Evolutionary conservation across 306 rosid species (phyloP), one percentile per base, ranked within the genome.

Genomic region (Erythrophleum fordii): DNA sequence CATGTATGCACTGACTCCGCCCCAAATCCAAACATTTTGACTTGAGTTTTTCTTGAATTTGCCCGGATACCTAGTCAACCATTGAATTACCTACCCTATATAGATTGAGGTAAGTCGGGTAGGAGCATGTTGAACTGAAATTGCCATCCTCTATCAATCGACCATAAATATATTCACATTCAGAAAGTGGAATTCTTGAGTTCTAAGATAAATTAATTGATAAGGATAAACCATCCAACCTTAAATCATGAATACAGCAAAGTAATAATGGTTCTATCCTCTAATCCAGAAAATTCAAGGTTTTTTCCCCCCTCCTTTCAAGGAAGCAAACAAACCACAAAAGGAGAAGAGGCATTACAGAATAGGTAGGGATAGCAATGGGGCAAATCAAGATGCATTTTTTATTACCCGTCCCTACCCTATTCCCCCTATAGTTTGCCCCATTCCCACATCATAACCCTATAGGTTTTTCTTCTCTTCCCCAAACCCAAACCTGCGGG

Each of bases 331-430:
- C 35, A 42, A n/a, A 42, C 73, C 55, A 14, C 56, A 11, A 46
- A 13, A 64, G 8, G 11, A 35, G 14, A 3, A 61, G 37, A 61
- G 42, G 22, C 26, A 64, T 8, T 34, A 64, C 3, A 64, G 13
- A 18, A 64, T 1, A 34, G n/a, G n/a, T n/a, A n/a, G n/a, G n/a
- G n/a, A n/a, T n/a, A n/a, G n/a, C n/a, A n/a, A n/a, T 55, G 20
- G 22, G 39, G 25, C 17, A 3, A 14, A 31, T 62, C 44, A 5
- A 29, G 20, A 51, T 35, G 9, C n/a, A 51, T 29, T 80, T 80
- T 77, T 77, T 77, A 59, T 71, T 53, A 0, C 69, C 59, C 65
- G 35, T 74, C 5, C 1, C 17, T 29, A 48, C 62, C 49, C 25
- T 56, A 53, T 69, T 25, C 45, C 10, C 62, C 18, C 42, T 37